phyloP scores from a whole-genome alignment of 805 yeast species.

The Scheffersomyces coipomensis region DNA sequence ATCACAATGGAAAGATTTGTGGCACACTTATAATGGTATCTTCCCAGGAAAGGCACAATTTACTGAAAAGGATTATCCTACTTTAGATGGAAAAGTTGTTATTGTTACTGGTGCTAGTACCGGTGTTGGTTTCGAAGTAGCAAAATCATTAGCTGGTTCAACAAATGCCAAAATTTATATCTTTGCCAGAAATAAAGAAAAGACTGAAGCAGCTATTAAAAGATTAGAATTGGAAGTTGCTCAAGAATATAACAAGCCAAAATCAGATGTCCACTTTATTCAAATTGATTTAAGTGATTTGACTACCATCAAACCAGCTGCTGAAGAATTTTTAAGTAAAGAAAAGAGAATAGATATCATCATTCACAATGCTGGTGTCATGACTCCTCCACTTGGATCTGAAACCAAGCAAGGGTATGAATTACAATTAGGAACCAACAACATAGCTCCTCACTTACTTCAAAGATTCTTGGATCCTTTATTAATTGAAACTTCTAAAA shows the following conservation, averaged over 20 bases:
- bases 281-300: slow-evolving; percentile 39
- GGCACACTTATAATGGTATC: slow-evolving; percentile 4
- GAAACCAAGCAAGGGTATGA: slow-evolving; percentile 37
- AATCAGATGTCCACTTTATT: slow-evolving; percentile 8
- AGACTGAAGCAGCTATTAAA: slow-evolving; percentile 25
- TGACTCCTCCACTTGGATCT: slow-evolving; percentile 18
- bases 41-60: slow-evolving; percentile 8
- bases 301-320: slow-evolving; percentile 37
- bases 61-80: slow-evolving; percentile 19
- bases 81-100: slow-evolving; percentile 34
- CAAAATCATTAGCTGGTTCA: slow-evolving; percentile 23
- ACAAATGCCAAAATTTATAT: slow-evolving; percentile 33
- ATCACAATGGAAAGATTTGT: not conserved
- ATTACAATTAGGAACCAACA: slow-evolving; percentile 30
- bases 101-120: slow-evolving; percentile 40
- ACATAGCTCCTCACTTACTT: slow-evolving; percentile 7
- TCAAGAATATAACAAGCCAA: slow-evolving; percentile 9
- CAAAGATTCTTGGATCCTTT: slow-evolving; percentile 8
- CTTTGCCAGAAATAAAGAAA: slow-evolving; percentile 32
- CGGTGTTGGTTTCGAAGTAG: slow-evolving; percentile 30
- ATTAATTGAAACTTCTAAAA: slow-evolving; percentile 21
- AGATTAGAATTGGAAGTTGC: slow-evolving; percentile 19
- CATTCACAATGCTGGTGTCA: slow-evolving; percentile 27
- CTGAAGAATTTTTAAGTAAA: slow-evolving; percentile 15
- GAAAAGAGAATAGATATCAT: slow-evolving; percentile 17